Evolutionary conservation across 768 basidiomycete genomes (phyloP).

Genomic region (Dendrothele bispora): DNA sequence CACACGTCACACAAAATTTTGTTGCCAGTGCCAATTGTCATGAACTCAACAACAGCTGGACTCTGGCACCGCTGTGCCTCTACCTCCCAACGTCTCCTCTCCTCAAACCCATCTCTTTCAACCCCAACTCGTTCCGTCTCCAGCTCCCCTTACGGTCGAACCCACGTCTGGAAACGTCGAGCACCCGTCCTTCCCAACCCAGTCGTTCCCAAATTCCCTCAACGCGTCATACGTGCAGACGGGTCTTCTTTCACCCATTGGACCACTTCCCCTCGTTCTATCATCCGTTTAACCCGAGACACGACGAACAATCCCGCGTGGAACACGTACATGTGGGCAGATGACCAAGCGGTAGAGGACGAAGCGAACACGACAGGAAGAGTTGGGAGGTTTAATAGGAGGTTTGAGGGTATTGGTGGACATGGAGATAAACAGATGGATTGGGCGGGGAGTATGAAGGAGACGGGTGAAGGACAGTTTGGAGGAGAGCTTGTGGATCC

Average conservation of each 20-base stretch:
- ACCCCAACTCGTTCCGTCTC: slow-evolving; percentile 48
- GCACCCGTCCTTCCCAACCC: slow-evolving; percentile 74
- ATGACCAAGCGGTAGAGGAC: slow-evolving; percentile 57
- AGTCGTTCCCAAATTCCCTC: slow-evolving; percentile 82
- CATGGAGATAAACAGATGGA: slow-evolving; percentile 31
- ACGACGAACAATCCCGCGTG: slow-evolving; percentile 88
- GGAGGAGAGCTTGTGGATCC: slow-evolving; percentile 15
- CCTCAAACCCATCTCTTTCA: no score
- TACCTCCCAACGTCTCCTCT: no score
- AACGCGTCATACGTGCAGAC: slow-evolving; percentile 83
- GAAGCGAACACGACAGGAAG: slow-evolving; percentile 74
- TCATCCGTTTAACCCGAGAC: slow-evolving; percentile 79
- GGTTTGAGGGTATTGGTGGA: slow-evolving; percentile 55
- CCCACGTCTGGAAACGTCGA: slow-evolving; percentile 79
- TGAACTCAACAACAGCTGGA: no score
- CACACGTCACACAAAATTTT: no score
- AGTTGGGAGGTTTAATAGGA: slow-evolving; percentile 76
- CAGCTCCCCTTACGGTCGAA: slow-evolving; percentile 77
- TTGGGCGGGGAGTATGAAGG: slow-evolving; percentile 42
- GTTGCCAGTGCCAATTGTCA: no score
- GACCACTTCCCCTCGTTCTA: slow-evolving; percentile 83
- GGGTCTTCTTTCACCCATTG: slow-evolving; percentile 87
- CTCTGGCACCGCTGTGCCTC: no score
- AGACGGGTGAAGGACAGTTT: slow-evolving; percentile 6
- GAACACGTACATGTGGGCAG: slow-evolving; percentile 63